phyloP scores from a whole-genome alignment of 495 filamentous ascomycete species.

The Daldinia caldariorum region DNA sequence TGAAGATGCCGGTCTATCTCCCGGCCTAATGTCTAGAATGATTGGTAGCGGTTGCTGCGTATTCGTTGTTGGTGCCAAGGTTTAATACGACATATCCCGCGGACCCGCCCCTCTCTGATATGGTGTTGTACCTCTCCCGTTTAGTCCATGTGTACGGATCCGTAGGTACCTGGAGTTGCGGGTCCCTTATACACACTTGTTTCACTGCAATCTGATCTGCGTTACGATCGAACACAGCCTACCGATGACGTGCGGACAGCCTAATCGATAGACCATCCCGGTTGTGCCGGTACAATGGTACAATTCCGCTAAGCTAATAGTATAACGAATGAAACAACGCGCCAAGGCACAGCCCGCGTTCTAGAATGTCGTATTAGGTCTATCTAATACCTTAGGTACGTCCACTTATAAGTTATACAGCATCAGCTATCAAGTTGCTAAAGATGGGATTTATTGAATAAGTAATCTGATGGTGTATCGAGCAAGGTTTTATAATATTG shows the following conservation, averaged over 20 bases:
- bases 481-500: no score
- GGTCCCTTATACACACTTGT: slow-evolving; percentile 21
- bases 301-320: background rate
- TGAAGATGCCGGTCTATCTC: slow-evolving; percentile 25
- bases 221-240: slow-evolving; percentile 29
- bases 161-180: slow-evolving; percentile 11
- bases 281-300: no score
- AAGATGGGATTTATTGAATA: no score
- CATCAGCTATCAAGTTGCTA: no score
- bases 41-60: background rate
- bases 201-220: slow-evolving; percentile 35
- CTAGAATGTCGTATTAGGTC: background rate
- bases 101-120: background rate
- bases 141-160: background rate
- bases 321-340: no score
- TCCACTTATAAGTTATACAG: no score
- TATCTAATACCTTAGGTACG: no score
- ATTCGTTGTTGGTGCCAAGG: background rate
- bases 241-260: slow-evolving; percentile 34
- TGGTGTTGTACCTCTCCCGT: background rate
- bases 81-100: background rate
- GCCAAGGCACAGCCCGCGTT: background rate
- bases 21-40: slow-evolving; percentile 5
- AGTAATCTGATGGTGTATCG: no score
- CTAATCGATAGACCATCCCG: slow-evolving; percentile 31